phyloP scores from a whole-genome alignment of 441 rosid genomes.

The Cnidoscolus chayamansa region DNA sequence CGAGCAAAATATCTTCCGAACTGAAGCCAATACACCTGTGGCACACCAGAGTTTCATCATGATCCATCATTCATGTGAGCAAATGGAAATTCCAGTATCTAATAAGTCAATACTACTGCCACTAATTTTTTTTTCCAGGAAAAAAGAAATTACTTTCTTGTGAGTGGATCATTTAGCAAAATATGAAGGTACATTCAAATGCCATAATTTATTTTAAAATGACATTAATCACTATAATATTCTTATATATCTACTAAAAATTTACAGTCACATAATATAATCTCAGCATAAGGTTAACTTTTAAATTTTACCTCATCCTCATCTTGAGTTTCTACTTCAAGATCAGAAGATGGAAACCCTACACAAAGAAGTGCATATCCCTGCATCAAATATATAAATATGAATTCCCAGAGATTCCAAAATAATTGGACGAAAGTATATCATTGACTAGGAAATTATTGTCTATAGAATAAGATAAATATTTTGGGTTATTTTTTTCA shows the following conservation, averaged over 20 bases:
- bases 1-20: constrained; percentile 98
- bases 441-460: background rate
- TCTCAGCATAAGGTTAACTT: constrained; percentile 5
- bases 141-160: background rate
- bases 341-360: constrained; percentile 77
- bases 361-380: constrained; percentile 95
- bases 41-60: constrained; percentile 19
- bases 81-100: constrained; percentile 6
- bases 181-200: constrained; percentile 14
- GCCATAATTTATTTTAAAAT: background rate
- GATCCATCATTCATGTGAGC: background rate
- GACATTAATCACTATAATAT: background rate
- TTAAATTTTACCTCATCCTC: constrained; percentile 75
- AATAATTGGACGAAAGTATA: background rate
- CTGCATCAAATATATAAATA: constrained; percentile 35
- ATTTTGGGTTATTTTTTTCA: background rate
- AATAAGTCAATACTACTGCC: background rate
- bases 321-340: constrained; percentile 90
- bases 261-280: background rate
- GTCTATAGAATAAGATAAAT: background rate
- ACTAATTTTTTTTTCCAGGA: background rate
- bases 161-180: background rate
- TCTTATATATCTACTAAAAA: background rate
- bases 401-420: background rate
- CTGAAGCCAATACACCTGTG: constrained; percentile 98